phyloP scores from a whole-genome alignment of 208 protist species.

The Leishmania martiniquensis region DNA sequence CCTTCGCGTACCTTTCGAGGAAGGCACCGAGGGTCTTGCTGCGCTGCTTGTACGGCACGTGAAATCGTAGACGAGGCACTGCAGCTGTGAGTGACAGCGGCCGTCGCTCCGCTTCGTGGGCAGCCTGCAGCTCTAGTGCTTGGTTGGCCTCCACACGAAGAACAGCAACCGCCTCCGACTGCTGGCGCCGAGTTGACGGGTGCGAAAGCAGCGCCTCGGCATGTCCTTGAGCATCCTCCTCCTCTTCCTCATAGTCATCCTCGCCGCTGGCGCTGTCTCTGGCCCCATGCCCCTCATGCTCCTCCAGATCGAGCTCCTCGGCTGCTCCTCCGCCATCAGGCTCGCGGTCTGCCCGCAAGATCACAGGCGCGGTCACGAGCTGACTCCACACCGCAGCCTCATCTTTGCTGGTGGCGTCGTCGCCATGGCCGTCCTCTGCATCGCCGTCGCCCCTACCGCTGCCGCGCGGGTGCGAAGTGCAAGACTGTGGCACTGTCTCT shows the following conservation, averaged over 20 bases:
- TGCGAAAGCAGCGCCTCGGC: neutral
- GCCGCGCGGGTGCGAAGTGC: neutral
- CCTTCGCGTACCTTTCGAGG: constrained; percentile 39
- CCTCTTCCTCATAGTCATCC: constrained; percentile 7
- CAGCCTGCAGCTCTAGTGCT: constrained; percentile 55
- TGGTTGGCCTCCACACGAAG: constrained; percentile 47
- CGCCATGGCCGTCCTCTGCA: neutral
- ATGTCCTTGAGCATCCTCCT: constrained; percentile 6
- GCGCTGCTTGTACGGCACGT: constrained; percentile 19
- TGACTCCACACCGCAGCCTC: neutral
- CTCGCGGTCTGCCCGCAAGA: constrained; percentile 5
- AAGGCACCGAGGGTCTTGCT: constrained; percentile 24
- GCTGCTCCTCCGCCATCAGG: neutral
- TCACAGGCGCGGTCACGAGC: neutral
- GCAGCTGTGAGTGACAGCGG: constrained; percentile 49
- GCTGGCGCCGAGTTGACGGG: neutral
- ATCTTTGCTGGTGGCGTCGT: neutral
- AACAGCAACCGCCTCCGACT: constrained; percentile 8
- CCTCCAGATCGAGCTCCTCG: constrained; percentile 7
- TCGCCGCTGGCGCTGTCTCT: constrained; percentile 1
- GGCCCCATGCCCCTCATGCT: constrained; percentile 3
- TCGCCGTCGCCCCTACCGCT: neutral
- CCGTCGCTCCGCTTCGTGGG: constrained; percentile 57
- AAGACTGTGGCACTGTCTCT: neutral
- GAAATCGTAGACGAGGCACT: constrained; percentile 40